These are phyloP conservation scores for Rhodofomes roseus DNA, from an alignment of 1,284 basidiomycete species.

Conservation along the genomic window DNA sequence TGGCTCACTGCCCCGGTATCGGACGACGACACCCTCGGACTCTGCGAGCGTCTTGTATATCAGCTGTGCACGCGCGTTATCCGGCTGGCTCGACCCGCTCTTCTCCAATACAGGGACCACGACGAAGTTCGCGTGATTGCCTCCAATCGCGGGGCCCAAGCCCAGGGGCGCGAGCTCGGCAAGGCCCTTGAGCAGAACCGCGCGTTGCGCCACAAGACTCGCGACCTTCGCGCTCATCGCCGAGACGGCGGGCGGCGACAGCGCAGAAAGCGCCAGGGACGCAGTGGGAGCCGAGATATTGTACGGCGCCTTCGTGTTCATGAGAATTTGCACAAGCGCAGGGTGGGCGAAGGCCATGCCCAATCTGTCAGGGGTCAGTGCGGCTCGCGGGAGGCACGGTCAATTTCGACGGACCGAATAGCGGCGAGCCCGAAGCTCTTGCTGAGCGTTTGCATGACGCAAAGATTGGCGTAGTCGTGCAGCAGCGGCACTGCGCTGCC, in stretches of 20 bases:
- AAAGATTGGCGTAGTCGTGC: constrained; percentile 83
- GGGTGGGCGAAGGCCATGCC: constrained; percentile 91
- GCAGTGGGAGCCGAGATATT: constrained; percentile 94
- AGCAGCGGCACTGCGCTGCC: constrained; percentile 73
- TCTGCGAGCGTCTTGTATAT: constrained; percentile 89
- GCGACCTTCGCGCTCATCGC: constrained; percentile 67
- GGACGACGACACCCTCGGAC: constrained; percentile 83
- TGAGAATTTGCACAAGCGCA: constrained; percentile 86
- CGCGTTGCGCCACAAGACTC: constrained; percentile 60
- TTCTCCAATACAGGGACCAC: constrained; percentile 74
- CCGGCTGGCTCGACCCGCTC: constrained; percentile 42
- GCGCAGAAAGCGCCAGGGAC: constrained; percentile 75
- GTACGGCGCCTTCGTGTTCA: constrained; percentile 98
- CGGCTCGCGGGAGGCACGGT: too few relatives aligned
- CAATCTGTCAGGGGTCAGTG: constrained; percentile 45
- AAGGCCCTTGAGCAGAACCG: constrained; percentile 48
- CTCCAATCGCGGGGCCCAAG: constrained; percentile 74
- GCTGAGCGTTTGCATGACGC: constrained; percentile 93
- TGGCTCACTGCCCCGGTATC: constrained; percentile 83
- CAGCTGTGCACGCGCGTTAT: constrained; percentile 65
- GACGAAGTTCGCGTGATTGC: constrained; percentile 91
- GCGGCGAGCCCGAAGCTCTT: constrained; percentile 96
- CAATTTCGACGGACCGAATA: constrained; percentile 62
- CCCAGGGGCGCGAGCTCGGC: constrained; percentile 45
- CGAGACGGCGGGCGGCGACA: constrained; percentile 56